Percentiles rank a stretch among this genome's conserved stretches.
Evolutionary conservation across 2,329 filamentous ascomycete genomes (phyloP).

Genomic region (Aspergillus sergii): DNA sequence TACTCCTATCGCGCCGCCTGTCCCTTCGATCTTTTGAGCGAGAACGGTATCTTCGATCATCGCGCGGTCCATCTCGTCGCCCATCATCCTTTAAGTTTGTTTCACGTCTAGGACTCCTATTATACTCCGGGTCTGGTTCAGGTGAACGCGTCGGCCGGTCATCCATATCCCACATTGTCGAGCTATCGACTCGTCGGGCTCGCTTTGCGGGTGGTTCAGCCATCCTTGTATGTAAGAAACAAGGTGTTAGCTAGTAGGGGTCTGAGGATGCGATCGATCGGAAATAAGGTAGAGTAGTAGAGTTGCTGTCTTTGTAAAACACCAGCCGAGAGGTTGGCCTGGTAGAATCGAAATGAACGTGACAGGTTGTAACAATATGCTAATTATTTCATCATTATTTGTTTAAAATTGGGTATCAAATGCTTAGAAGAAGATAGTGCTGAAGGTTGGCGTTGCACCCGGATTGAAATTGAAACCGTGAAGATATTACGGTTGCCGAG

Average conservation of each 20-base stretch:
- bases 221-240: constrained; percentile 42
- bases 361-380: background rate
- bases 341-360: background rate
- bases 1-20: constrained; percentile 46
- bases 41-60: constrained; percentile 46
- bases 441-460: background rate
- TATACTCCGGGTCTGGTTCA: constrained; percentile 32
- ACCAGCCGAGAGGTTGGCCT: background rate
- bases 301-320: background rate
- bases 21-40: constrained; percentile 43
- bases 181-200: constrained; percentile 58
- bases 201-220: constrained; percentile 57
- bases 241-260: background rate
- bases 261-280: background rate
- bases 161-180: constrained; percentile 61
- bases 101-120: constrained; percentile 42
- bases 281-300: background rate
- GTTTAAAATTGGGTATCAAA: constrained; percentile 15
- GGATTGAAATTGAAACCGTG: constrained; percentile 6
- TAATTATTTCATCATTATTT: constrained; percentile 5
- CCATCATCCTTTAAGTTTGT: constrained; percentile 38
- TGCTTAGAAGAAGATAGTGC: background rate
- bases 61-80: constrained; percentile 38
- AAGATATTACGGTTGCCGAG: constrained; percentile 7
- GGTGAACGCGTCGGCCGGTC: constrained; percentile 32